Conservation (phyloP, 108 stramenopile genomes). For the Chaetoceros muelleri region DNA sequence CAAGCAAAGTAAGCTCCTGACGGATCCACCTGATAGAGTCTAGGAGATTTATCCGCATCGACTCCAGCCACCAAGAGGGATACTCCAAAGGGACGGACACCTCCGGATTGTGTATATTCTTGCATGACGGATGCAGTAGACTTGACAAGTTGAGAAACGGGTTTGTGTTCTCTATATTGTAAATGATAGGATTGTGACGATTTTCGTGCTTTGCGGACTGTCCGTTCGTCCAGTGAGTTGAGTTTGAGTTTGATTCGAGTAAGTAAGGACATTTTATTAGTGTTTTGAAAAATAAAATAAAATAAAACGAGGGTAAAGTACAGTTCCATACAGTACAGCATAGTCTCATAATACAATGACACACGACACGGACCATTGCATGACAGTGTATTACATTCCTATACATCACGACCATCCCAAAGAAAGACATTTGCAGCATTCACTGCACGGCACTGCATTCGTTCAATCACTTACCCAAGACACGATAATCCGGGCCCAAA, state of each 20-base stretch:
- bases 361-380: background rate
- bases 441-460: background rate
- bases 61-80: slow-evolving; percentile 91
- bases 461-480: slow-evolving; percentile 66
- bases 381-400: background rate
- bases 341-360: background rate
- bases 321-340: background rate
- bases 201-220: slow-evolving; percentile 91
- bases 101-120: slow-evolving; percentile 94
- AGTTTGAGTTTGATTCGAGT: too few species aligned
- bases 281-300: background rate
- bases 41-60: slow-evolving; percentile 81
- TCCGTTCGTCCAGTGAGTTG: too few species aligned
- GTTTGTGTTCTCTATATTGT: slow-evolving; percentile 87
- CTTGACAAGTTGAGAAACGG: slow-evolving; percentile 89
- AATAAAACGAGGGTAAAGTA: slow-evolving; percentile 1
- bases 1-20: slow-evolving; percentile 97
- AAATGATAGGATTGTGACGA: slow-evolving; percentile 83
- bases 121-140: slow-evolving; percentile 95
- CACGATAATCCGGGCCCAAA: slow-evolving; percentile 97
- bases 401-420: background rate
- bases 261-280: too few species aligned
- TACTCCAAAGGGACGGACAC: slow-evolving; percentile 97
- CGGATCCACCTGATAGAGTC: slow-evolving; percentile 97
- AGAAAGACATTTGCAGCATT: background rate